Conservation (phyloP, 768 basidiomycete genomes). For the Tremella mesenterica region DNA sequence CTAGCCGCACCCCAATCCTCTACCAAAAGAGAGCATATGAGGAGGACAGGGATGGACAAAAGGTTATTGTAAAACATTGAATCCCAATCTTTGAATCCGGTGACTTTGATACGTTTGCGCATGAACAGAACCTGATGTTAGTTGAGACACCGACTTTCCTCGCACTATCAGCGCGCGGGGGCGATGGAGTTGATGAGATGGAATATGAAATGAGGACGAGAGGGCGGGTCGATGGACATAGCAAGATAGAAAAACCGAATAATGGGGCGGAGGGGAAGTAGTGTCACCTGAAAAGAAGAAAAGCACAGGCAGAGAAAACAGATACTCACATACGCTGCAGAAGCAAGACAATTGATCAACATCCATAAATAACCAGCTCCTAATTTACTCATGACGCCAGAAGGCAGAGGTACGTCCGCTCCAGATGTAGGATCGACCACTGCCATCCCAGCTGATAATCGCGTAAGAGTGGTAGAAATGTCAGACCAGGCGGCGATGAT, state of each 20-base stretch:
- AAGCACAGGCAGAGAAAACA: neutral
- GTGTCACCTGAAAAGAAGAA: neutral
- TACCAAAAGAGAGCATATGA: conserved; percentile 66
- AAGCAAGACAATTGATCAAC: conserved; percentile 79
- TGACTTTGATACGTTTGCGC: conserved; percentile 91
- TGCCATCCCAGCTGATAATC: conserved; percentile 28
- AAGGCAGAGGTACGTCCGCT: conserved; percentile 33
- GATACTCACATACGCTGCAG: conserved; percentile 73
- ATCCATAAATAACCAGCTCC: conserved; percentile 95
- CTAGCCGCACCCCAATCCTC: conserved; percentile 85
- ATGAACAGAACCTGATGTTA: conserved; percentile 70
- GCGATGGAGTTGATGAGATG: conserved; percentile 4
- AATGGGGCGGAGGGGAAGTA: neutral
- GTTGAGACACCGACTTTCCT: neutral
- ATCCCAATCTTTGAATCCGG: conserved; percentile 96
- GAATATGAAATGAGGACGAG: conserved; percentile 1
- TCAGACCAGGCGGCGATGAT: conserved; percentile 96
- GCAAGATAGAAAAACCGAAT: neutral
- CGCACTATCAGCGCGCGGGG: neutral
- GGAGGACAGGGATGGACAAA: conserved; percentile 82
- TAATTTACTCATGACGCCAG: conserved; percentile 46
- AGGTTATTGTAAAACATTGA: conserved; percentile 99
- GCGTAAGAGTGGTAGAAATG: conserved; percentile 51
- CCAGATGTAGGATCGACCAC: conserved; percentile 39
- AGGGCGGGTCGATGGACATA: neutral